Percentiles rank a stretch among this genome's conserved stretches.
phyloP scores from a whole-genome alignment of 1,284 basidiomycete species.

The Termitomyces sp. region DNA sequence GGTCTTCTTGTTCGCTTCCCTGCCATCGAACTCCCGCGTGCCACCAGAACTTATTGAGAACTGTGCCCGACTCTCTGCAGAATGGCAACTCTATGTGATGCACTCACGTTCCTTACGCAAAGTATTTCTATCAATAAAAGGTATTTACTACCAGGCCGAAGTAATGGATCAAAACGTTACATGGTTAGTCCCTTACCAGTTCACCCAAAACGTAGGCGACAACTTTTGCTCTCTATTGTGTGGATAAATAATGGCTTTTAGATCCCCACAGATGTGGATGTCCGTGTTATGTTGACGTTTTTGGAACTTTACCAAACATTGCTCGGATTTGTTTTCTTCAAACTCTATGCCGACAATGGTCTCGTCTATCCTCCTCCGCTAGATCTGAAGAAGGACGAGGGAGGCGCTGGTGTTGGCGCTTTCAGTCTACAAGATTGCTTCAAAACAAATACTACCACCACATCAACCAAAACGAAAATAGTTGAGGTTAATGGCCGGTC shows the following conservation, averaged over 20 bases:
- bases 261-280: slow-evolving; percentile 95
- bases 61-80: slow-evolving; percentile 83
- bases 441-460: slow-evolving; percentile 26
- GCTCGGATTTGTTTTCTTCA: slow-evolving; percentile 94
- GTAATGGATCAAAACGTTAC: slow-evolving; percentile 90
- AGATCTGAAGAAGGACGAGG: slow-evolving; percentile 81
- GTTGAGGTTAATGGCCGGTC: slow-evolving; percentile 53
- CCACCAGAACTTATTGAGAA: slow-evolving; percentile 85
- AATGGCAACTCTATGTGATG: slow-evolving; percentile 97
- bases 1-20: slow-evolving; percentile 86
- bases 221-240: neutral
- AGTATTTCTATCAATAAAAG: slow-evolving; percentile 96
- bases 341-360: slow-evolving; percentile 92
- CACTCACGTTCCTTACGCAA: slow-evolving; percentile 84
- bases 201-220: slow-evolving; percentile 83
- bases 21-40: slow-evolving; percentile 81
- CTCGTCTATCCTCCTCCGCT: slow-evolving; percentile 94
- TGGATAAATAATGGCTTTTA: slow-evolving; percentile 28
- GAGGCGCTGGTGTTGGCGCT: slow-evolving; percentile 87
- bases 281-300: slow-evolving; percentile 98
- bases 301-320: slow-evolving; percentile 97
- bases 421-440: slow-evolving; percentile 70
- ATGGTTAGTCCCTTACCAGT: slow-evolving; percentile 98
- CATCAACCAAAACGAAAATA: slow-evolving; percentile 33
- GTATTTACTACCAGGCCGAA: slow-evolving; percentile 97